Evolutionary conservation across 768 basidiomycete genomes (phyloP), one percentile per base, ranked within the genome.

Genomic region (Rhodotorula sphaerocarpa): DNA sequence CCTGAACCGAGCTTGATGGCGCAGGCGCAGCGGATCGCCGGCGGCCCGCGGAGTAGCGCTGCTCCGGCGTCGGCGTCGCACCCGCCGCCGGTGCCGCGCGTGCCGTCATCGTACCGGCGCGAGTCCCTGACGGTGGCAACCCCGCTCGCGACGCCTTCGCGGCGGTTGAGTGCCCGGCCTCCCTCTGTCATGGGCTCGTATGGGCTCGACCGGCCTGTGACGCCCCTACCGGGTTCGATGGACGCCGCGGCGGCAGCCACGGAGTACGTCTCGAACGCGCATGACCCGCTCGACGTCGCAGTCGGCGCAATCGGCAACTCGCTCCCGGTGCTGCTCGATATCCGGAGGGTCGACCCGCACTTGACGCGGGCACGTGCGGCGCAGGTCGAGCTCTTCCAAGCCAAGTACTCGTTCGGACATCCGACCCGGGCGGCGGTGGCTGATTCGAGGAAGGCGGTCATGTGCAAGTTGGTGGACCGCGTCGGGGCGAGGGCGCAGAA

Each of bases 221-320:
- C 48, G 20, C 48, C 48, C 2, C 47, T 48, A 2, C 47, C 47
- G n/a, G n/a, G n/a, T n/a, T n/a, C n/a, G n/a, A n/a, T n/a, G n/a
- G n/a, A n/a, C n/a, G 36, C 11, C 41, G 28, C 54, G 36, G 27
- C 30, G 36, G 47, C 48, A 30, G 20, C 48, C 2, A 21, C 28
- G 20, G 31, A 28, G 16, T 65, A 65, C 59, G 1, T 10, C 11
- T 44, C 77, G 5, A 88, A 84, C 73, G 69, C 77, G 51, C 82
- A 81, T 60, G 90, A 93, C 74, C 90, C 89, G 2, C 82, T 93
- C 33, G 90, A 93, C 74, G 74, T 77, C 7, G 87, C 90, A 74
- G 83, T 93, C 30, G 87, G 86, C 9, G 74, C 76, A 44, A 74
- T 90, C 36, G 86, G 83, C 59, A 90, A 90, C 74, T 80, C 82